Base-by-base conservation (phyloP, 1,284 basidiomycete species). In the Ustilago bromivora region DNA sequence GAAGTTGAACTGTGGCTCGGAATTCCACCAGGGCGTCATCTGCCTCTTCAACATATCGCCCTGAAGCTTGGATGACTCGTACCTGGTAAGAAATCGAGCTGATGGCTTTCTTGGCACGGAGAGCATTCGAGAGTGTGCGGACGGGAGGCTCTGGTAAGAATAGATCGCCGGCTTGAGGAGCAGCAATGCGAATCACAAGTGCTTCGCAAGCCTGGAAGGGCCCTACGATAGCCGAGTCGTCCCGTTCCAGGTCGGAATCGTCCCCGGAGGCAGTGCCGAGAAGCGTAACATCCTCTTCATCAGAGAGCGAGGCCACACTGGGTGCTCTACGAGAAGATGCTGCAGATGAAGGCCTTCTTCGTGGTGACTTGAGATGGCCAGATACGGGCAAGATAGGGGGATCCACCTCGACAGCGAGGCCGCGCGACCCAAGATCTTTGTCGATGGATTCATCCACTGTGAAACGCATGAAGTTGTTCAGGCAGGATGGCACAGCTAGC, bases 401-500 rank as follows among this genome's bases (percentile, higher is more conserved):
- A 54, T 74, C 71, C 34, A 74, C 64, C 32, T 78, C 76, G 32
- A 78, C 76, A 8, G 61, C 65, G 34, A 77, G 64, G n/a, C 64
- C 63, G 2, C 51, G 34, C 54, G 46, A 34, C 0, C 66, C 57
- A 17, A 58, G 49, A 11, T 60, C 34, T 34, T 23, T 35, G 58
- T 57, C 57, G 34, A 77, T 66, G 19, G 72, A 65, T 12, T 75
- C 71, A 46, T 78, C 76, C 10, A 75, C 60, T 2, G 61, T 71
- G 54, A 78, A 70, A 15, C 57, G 72, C 58, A 78, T 34, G 49
- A 56, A 76, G 31, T 78, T 78, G 62, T 75, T 75, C 17, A 75
- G 34, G 35, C 76, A 78, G 55, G 61, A 61, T 0, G 76, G 76
- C 8, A 69, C 60, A 0, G 68, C 55, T 1, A 78, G 58, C 15